Base-by-base conservation (phyloP, 345 rosid species). In the Crucihimalaya himalaica region DNA sequence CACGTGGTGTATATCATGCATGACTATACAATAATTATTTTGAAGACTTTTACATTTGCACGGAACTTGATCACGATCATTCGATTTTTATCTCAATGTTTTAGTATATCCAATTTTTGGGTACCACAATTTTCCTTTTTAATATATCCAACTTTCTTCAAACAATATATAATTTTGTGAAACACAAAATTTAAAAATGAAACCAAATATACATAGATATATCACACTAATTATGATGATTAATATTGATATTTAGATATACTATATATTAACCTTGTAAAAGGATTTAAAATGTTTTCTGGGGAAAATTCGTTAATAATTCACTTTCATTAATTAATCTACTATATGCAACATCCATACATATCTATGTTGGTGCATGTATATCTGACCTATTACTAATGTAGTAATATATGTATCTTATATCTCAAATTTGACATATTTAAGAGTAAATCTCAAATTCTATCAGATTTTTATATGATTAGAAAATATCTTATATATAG, bases 1-100 rank as follows among this genome's bases (percentile, higher is more conserved):
- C 54, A 72, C 76, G 70, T 72, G 63, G 46, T 9, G n/a, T 25
- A 51, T 34, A 25, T 35, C 47, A 52, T 66, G 25, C 37, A 51
- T 20, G 29, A 63, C 28, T 63, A n/a, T 16, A 12, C 43, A 11
- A 39, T 4, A 11, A 11, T 37, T 31, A 10, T 10, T 57, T 19
- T 2, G 1, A 10, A 18, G 0, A 56, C 14, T 58, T 27, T 18
- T 7, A 23, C n/a, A 14, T 55, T 28, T 10, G 54, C 28, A 48
- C 14, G 27, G 27, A 20, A 47, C 52, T 12, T 34, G 2, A 14
- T 42, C 25, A 42, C 46, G 16, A 42, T 14, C 46, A 40, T 2
- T 14, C 16, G 4, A 12, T 29, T n/a, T 29, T 29, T 6, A 15
- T n/a, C 59, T 11, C 59, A 54, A 53, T 5, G 57, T 12, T 23